Evolutionary conservation across 2,329 filamentous ascomycete species (phyloP), one percentile per base, ranked within the genome.

Genomic region (Pestalotiopsis sp.): DNA sequence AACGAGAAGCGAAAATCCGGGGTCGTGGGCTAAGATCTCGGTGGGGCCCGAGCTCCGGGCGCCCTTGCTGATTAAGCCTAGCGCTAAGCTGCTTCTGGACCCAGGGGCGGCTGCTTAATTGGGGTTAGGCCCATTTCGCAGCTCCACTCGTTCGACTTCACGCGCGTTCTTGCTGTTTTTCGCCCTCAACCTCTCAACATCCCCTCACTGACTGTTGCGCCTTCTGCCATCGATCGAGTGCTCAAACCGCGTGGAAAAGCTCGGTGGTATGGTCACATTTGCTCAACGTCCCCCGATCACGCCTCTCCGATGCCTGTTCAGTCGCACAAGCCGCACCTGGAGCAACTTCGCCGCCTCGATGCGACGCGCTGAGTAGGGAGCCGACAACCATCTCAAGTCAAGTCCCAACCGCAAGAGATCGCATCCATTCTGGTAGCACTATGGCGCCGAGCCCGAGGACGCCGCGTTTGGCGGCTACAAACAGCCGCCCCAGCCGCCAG

Each of bases 381-480:
- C 68, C 67, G 31, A 69, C 64, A 64, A 27, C 69, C 69, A 69
- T 74, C 73, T 14, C 7, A 9, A 36, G 31, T 31, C 72, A 23
- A 23, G 23, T 23, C 69, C 63, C 68, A 65, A 49, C 66, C 66
- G 68, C 57, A 61, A 45, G 23, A 63, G 60, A 66, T 66, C 64
- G 27, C 65, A 31, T 69, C 65, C 31, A 67, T 14, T 36, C 38
- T 49, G 58, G 66, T 36, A 45, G 52, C 57, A 73, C 23, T 63
- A 79, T 79, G 77, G 77, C 76, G 31, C 77, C 77, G 17, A 78
- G 73, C 60, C 77, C 77, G 9, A 75, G 77, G 68, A 79, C 77
- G 52, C 77, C 77, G 13, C 71, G 77, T 58, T 71, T 72, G 58
- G 63, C 75, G 13, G 67, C 73, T n/a, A 68, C 71, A 17, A 66